Percentiles rank a stretch among this genome's conserved stretches.
phyloP scores from a whole-genome alignment of 768 basidiomycete genomes.

The Leccinum sublutescens region DNA sequence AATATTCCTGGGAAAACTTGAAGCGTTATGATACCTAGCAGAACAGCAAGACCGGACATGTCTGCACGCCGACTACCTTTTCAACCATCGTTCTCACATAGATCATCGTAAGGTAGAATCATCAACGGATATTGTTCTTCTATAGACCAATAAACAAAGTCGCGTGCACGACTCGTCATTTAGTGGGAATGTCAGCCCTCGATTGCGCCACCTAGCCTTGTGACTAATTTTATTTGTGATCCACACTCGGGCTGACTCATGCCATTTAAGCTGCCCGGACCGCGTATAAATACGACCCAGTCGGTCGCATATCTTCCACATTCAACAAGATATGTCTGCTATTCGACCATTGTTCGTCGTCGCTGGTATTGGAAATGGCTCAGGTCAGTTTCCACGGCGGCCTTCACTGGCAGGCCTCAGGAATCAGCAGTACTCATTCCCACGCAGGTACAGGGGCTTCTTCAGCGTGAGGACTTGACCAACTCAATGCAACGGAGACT shows the following conservation, averaged over 20 bases:
- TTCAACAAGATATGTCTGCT: constrained; percentile 25
- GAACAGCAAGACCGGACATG: constrained; percentile 81
- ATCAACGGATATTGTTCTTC: too few species aligned
- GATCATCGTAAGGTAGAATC: too few species aligned
- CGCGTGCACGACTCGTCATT: background rate
- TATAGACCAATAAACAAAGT: constrained; percentile 13
- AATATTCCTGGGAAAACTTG: constrained; percentile 67
- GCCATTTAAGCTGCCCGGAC: background rate
- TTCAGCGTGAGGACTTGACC: constrained; percentile 45
- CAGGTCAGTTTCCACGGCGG: constrained; percentile 21
- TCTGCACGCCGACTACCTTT: constrained; percentile 30
- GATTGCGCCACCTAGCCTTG: constrained; percentile 11
- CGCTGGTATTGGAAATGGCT: constrained; percentile 49
- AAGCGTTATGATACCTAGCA: constrained; percentile 54
- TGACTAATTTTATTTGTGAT: constrained; percentile 19
- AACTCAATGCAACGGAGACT: background rate
- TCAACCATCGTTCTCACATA: too few species aligned
- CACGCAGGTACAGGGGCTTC: constrained; percentile 54
- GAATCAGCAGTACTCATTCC: background rate
- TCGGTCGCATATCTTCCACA: background rate
- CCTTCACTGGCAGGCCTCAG: too few species aligned
- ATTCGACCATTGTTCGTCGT: constrained; percentile 55
- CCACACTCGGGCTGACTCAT: constrained; percentile 19
- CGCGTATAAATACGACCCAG: constrained; percentile 12
- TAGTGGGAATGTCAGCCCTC: background rate